These are phyloP conservation scores for Saturnispora mendoncae DNA, from an alignment of 805 yeast species.

Conservation along the genomic window DNA sequence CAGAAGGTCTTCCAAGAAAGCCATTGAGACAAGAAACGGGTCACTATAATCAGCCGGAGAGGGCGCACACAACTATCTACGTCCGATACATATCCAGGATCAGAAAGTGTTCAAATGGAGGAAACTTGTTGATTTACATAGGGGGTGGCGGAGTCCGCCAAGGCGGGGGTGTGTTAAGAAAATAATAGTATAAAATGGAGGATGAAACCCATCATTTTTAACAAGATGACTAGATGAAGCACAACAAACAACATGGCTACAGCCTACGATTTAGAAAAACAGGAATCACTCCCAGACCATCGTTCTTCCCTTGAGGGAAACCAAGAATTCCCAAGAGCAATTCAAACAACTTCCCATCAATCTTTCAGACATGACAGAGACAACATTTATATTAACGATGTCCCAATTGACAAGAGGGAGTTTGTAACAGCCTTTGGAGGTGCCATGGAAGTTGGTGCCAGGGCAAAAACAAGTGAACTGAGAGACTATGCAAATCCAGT, in stretches of 20 bases:
- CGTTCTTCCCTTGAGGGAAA: background rate
- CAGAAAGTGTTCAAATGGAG: background rate
- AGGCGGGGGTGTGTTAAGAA: background rate
- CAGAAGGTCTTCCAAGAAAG: too few species aligned
- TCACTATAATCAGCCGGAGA: too few species aligned
- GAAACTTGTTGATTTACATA: background rate
- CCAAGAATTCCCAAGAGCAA: conserved; percentile 7
- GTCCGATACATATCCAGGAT: too few species aligned
- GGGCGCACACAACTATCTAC: too few species aligned
- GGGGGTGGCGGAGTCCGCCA: conserved; percentile 2
- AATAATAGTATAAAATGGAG: background rate
- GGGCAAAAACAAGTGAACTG: conserved; percentile 21
- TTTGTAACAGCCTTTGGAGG: conserved; percentile 60
- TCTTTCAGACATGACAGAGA: conserved; percentile 34
- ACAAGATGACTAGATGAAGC: too few species aligned
- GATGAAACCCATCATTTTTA: too few species aligned
- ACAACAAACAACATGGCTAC: too few species aligned
- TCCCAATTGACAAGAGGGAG: conserved; percentile 42
- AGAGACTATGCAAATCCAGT: conserved; percentile 38
- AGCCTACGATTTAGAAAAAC: conserved; percentile 23
- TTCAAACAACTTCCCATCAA: conserved; percentile 11
- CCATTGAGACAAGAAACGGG: too few species aligned
- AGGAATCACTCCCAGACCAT: conserved; percentile 4
- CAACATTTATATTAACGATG: conserved; percentile 34
- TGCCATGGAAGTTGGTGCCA: conserved; percentile 36